Conservation (phyloP, 208 protist species). For the Herpetomonas tarakana region DNA sequence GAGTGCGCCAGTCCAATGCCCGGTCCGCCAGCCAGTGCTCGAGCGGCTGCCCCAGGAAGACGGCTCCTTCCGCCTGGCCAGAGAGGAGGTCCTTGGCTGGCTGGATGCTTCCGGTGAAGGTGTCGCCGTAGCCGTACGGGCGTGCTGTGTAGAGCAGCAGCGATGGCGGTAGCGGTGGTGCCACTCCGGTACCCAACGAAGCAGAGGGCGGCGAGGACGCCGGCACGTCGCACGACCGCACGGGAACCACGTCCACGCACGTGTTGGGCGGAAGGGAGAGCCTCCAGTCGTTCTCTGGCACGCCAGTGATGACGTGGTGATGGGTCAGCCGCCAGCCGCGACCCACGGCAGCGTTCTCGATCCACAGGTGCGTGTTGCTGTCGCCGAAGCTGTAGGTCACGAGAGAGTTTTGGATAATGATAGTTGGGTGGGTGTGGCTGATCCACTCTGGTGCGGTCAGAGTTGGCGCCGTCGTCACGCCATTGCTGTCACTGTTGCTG, state of each 20-base stretch:
- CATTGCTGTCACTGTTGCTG: neutral
- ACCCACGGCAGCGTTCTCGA: slow-evolving; percentile 42
- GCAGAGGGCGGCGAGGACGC: neutral
- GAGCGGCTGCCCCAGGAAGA: slow-evolving; percentile 31
- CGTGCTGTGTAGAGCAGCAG: slow-evolving; percentile 15
- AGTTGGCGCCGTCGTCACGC: neutral
- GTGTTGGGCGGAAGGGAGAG: slow-evolving; percentile 22
- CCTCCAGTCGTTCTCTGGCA: slow-evolving; percentile 39
- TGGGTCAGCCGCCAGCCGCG: slow-evolving; percentile 17
- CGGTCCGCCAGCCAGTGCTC: slow-evolving; percentile 25
- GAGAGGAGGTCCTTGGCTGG: too few species aligned
- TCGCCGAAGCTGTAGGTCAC: slow-evolving; percentile 2
- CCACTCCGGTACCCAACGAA: too few species aligned
- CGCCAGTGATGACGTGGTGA: slow-evolving; percentile 36
- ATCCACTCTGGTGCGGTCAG: neutral
- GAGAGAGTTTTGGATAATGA: slow-evolving; percentile 22
- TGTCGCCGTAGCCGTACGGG: slow-evolving; percentile 40
- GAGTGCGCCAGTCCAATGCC: slow-evolving; percentile 15
- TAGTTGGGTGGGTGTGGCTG: slow-evolving; percentile 4
- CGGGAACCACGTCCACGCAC: slow-evolving; percentile 36
- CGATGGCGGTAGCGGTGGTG: neutral
- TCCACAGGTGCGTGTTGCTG: slow-evolving; percentile 25
- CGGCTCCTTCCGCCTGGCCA: too few species aligned
- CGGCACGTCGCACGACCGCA: neutral
- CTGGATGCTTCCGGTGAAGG: slow-evolving; percentile 27